A percentile compares a stretch with the other conserved stretches of the same genome.
phyloP scores from a whole-genome alignment of 129 eudicot species.

The Erigeron canadensis region DNA sequence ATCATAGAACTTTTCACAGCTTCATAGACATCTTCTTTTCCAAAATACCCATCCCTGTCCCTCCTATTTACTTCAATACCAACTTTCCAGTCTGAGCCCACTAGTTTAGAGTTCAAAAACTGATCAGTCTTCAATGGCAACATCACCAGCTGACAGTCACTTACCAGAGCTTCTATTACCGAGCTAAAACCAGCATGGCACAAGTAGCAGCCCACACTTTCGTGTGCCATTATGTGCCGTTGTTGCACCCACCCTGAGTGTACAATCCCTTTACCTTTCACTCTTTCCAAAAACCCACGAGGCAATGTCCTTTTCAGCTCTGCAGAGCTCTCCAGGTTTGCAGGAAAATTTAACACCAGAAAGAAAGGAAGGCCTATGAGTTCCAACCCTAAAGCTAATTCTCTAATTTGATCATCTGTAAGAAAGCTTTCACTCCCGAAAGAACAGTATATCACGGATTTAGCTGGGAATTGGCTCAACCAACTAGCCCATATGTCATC shows the following conservation, averaged over 20 bases:
- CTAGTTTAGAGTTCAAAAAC: conserved; percentile 37
- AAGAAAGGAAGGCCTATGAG: conserved; percentile 48
- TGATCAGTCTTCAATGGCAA: conserved; percentile 51
- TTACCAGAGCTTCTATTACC: conserved; percentile 48
- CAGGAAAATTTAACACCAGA: conserved; percentile 47
- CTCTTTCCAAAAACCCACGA: conserved; percentile 42
- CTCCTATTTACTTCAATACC: conserved; percentile 56
- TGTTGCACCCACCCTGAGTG: conserved; percentile 69
- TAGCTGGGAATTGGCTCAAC: conserved; percentile 37
- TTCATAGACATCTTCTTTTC: conserved; percentile 37
- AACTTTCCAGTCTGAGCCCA: conserved; percentile 40
- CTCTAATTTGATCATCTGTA: conserved; percentile 38
- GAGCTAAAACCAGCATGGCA: conserved; percentile 54
- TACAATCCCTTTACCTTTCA: conserved; percentile 40
- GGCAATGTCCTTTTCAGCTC: conserved; percentile 42
- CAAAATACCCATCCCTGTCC: conserved; percentile 64
- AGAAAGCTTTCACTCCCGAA: conserved; percentile 57
- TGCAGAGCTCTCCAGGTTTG: conserved; percentile 1
- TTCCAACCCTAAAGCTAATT: conserved; percentile 46
- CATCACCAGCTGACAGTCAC: conserved; percentile 49
- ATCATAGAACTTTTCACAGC: conserved; percentile 43
- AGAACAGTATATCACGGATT: conserved; percentile 46
- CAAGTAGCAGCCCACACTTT: conserved; percentile 48
- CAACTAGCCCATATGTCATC: conserved; percentile 40
- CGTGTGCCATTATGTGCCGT: conserved; percentile 51